Evolutionary conservation across 192 early-diverging fungal genomes (phyloP).

Genomic region (Rhizophlyctis rosea): DNA sequence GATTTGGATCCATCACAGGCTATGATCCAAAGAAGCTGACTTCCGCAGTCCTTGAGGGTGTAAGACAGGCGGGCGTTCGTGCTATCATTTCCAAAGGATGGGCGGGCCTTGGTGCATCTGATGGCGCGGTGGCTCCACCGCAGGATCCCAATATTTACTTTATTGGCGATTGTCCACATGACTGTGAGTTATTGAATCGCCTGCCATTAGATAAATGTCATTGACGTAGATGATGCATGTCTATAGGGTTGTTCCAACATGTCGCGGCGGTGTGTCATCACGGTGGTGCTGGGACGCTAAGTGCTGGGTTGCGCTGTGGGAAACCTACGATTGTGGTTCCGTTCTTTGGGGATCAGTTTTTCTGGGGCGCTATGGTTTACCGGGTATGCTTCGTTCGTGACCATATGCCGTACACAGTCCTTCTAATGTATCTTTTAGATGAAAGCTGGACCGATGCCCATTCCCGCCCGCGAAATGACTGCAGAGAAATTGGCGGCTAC

Average conservation of each 20-base stretch:
- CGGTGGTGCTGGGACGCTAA: slow-evolving; percentile 74
- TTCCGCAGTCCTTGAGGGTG: slow-evolving; percentile 59
- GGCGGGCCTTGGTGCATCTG: slow-evolving; percentile 46
- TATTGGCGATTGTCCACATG: slow-evolving; percentile 7
- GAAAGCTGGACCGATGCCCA: background rate
- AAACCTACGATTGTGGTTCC: slow-evolving; percentile 70
- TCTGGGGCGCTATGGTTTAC: slow-evolving; percentile 54
- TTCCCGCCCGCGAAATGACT: background rate
- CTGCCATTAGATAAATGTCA: too few relatives aligned
- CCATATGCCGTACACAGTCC: too few relatives aligned
- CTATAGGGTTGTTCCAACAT: slow-evolving; percentile 70
- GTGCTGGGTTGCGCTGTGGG: slow-evolving; percentile 71
- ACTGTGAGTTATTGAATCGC: too few relatives aligned
- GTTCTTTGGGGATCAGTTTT: slow-evolving; percentile 54
- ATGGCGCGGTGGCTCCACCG: slow-evolving; percentile 23
- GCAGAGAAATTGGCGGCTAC: background rate
- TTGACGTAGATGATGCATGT: too few relatives aligned
- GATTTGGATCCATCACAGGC: slow-evolving; percentile 76
- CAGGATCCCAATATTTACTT: background rate
- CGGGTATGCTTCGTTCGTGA: too few relatives aligned
- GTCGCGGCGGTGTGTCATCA: slow-evolving; percentile 69
- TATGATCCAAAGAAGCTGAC: slow-evolving; percentile 65
- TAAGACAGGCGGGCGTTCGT: slow-evolving; percentile 56
- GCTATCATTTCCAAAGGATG: slow-evolving; percentile 74
- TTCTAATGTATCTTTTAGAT: too few relatives aligned